Evolutionary conservation across 257 asterid genomes (phyloP).

Genomic region (Solanum tarijense): DNA sequence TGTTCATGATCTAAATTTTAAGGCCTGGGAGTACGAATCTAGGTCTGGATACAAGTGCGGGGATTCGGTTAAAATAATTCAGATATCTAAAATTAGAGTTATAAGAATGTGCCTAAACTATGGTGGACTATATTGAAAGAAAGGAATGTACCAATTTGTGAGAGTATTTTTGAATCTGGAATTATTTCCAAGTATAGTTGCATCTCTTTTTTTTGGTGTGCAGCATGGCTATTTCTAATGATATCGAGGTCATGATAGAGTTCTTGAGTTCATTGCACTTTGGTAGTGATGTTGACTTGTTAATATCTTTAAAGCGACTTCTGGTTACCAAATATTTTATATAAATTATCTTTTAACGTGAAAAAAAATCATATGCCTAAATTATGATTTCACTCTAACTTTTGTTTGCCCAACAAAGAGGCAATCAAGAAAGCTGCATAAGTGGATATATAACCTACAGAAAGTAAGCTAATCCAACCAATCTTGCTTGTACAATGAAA

Average conservation of each 20-base stretch:
- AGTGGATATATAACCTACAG: neutral
- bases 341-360: neutral
- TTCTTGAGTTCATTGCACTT: neutral
- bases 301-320: neutral
- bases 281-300: neutral
- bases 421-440: neutral
- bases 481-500: slow-evolving; percentile 3
- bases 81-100: neutral
- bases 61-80: neutral
- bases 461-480: neutral
- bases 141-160: neutral
- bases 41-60: neutral
- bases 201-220: neutral
- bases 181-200: neutral
- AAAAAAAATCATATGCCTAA: neutral
- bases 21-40: neutral
- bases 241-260: neutral
- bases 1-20: neutral
- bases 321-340: neutral
- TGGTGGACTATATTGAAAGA: neutral
- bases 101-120: neutral
- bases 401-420: neutral
- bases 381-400: neutral
- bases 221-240: neutral
- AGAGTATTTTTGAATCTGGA: neutral